Base-by-base conservation (phyloP, 306 rosid species). In the Crotalaria pallida region DNA sequence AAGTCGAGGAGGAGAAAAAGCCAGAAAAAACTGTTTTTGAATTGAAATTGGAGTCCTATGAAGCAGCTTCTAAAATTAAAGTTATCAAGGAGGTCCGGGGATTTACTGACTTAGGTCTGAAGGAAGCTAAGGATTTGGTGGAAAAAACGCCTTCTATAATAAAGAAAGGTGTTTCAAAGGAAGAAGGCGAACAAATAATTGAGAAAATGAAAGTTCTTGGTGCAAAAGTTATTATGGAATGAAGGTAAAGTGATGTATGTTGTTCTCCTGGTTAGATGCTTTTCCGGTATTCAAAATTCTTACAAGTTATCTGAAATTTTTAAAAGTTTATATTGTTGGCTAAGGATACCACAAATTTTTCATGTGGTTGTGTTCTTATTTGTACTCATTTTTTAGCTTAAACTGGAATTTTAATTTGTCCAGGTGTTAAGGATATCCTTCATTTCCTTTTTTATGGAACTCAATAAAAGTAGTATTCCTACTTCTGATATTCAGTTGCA, bases 101-200 rank as follows among this genome's bases (percentile, higher is more conserved):
- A 34, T 87, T 87, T 65, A 89, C 96, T 4, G 96, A 89, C 80
- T 84, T 92, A 67, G 98, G 98, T 58, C 78, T 92, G 56, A 87
- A 89, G 83, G 98, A 92, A 67, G 96, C 96, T 5, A 89, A 92
- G 68, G 96, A 92, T 55, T 61, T 89, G 69, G 95, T 89, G 53
- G 98, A 87, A 65, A 92, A 92, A 80, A 67, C 92, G 49, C 98
- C 98, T 0, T 61, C 95, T 0, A 74, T 92, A 72, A 77, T 89
- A 15, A 92, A 89, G 89, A 88, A 69, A 34, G 98, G 96, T 13
- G 63, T 92, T n/a, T n/a, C n/a, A n/a, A n/a, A n/a, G n/a, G n/a
- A n/a, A n/a, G n/a, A n/a, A n/a, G n/a, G n/a, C n/a, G n/a, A n/a
- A n/a, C n/a, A n/a, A n/a, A n/a, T n/a, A n/a, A n/a, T n/a, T n/a